Base-by-base conservation (phyloP, 2,329 filamentous ascomycete genomes). In the Aureobasidium melanogenum region DNA sequence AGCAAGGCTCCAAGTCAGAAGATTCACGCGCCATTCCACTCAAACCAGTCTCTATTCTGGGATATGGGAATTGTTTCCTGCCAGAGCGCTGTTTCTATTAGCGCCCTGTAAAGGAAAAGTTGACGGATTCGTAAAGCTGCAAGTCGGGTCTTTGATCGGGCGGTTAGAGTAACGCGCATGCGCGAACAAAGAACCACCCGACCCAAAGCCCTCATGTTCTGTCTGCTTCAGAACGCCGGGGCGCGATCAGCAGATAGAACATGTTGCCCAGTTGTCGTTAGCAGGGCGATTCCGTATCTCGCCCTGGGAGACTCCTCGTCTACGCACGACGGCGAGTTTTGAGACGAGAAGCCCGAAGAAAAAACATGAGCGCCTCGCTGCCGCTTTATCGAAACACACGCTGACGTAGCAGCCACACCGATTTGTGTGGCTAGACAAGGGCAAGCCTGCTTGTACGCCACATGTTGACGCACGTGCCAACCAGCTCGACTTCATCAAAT, bases 41-140 rank as follows among this genome's bases (percentile, higher is more conserved):
- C 70, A 70, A 68, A 66, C 73, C 72, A 71, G 72, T 71, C 75
- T 75, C 74, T 73, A 73, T 72, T 71, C 65, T 71, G 70, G 71
- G 71, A 71, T 65, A 67, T 68, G 69, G 28, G 67, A 67, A 67
- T 67, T 72, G 70, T 67, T 70, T 66, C 30, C 66, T 69, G 68
- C 66, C 63, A 67, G 67, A 64, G 65, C 67, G 69, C 64, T 59
- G 55, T 59, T 69, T 66, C 69, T 67, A 68, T 73, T 72, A 64
- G 64, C 64, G 64, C 64, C 63, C 60, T 47, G n/a, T 50, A 48
- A 46, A 41, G 44, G 24, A 48, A 32, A 48, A 39, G 59, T 47
- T 39, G 59, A 61, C 50, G 59, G 41, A 44, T 52, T 34, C 41
- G 41, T 52, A 39, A 26, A 57, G 60, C 51, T 48, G 51, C 32